phyloP scores from a whole-genome alignment of 495 filamentous ascomycete species.

The Neurospora sp. region DNA sequence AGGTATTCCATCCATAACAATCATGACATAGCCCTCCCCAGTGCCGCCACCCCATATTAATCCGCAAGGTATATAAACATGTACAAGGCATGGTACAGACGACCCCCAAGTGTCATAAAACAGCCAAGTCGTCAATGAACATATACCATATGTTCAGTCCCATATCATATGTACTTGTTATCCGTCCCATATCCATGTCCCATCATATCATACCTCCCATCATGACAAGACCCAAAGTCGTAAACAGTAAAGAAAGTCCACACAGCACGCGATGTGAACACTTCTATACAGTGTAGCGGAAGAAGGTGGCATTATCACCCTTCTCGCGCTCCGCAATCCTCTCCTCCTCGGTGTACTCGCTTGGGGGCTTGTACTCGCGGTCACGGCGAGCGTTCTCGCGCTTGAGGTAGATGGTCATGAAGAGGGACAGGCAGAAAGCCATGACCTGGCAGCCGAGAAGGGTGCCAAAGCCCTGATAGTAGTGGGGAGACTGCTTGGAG shows the following conservation, averaged over 20 bases:
- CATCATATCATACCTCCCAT: neutral
- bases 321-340: conserved; percentile 32
- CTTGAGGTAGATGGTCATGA: conserved; percentile 50
- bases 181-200: neutral
- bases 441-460: conserved; percentile 35
- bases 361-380: conserved; percentile 31
- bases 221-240: neutral
- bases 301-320: conserved; percentile 45
- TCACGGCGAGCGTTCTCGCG: conserved; percentile 51
- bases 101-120: neutral
- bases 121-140: neutral
- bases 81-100: neutral
- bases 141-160: neutral
- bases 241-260: neutral
- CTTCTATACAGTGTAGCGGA: conserved; percentile 41
- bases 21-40: neutral
- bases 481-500: conserved; percentile 47
- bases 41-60: neutral
- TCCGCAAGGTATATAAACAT: neutral
- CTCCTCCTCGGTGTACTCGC: conserved; percentile 40
- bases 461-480: conserved; percentile 48
- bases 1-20: neutral
- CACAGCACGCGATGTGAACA: neutral
- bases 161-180: neutral
- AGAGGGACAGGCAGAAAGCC: conserved; percentile 38